A percentile compares a stretch with the other conserved stretches of the same genome.
These are phyloP conservation scores for Corchorus capsularis DNA, from an alignment of 345 rosid genomes.

Conservation along the genomic window DNA sequence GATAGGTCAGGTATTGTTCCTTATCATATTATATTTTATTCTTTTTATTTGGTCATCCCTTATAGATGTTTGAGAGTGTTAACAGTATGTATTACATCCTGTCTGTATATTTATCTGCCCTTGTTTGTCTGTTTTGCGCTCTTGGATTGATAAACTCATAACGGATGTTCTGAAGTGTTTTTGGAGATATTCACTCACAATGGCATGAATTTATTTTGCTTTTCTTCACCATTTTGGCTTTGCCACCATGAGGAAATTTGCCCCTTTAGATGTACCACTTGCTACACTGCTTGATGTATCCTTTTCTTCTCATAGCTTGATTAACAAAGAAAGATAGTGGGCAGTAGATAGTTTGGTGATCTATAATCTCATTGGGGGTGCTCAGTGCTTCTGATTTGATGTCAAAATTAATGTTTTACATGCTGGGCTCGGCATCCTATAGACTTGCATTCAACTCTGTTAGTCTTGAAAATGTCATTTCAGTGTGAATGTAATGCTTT, in stretches of 20 bases:
- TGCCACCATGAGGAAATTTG: not conserved
- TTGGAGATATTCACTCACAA: not conserved
- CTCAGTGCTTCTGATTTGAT: not conserved
- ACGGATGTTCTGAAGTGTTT: not conserved
- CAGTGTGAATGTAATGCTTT: not conserved
- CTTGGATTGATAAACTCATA: not conserved
- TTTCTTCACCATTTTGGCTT: not conserved
- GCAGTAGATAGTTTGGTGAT: not conserved
- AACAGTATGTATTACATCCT: not conserved
- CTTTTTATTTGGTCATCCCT: not conserved
- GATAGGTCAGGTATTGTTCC: conserved; percentile 76
- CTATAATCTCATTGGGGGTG: not conserved
- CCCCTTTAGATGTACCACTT: not conserved
- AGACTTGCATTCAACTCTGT: not conserved
- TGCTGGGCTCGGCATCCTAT: not conserved
- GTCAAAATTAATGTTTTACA: not conserved
- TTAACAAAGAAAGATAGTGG: not conserved
- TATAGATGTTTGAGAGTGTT: not conserved
- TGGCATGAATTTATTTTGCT: not conserved
- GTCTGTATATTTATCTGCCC: not conserved
- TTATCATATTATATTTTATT: not conserved
- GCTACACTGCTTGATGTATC: not conserved
- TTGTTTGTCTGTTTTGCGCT: not conserved
- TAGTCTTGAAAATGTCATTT: not conserved
- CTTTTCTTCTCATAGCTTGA: not conserved